Conservation (phyloP, 768 basidiomycete genomes). For the Tylopilus rubrobrunneus region DNA sequence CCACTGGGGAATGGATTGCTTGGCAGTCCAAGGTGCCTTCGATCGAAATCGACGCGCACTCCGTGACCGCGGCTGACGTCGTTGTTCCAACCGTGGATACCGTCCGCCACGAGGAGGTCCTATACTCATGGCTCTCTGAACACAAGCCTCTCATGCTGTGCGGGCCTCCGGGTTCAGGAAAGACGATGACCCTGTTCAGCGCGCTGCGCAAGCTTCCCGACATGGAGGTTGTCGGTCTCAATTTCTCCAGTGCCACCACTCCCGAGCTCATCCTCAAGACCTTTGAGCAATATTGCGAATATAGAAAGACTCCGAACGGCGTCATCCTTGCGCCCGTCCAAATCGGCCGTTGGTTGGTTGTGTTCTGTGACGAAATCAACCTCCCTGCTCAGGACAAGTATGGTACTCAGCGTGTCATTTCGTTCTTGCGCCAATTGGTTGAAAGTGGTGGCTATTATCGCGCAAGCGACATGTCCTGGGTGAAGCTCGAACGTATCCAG, state of each 20-base stretch:
- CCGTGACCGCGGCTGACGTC: conserved; percentile 92
- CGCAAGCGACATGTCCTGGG: conserved; percentile 92
- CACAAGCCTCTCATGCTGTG: conserved; percentile 98
- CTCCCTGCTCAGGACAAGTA: conserved; percentile 96
- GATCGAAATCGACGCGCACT: conserved; percentile 95
- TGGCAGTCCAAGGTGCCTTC: conserved; percentile 93
- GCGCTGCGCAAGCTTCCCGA: conserved; percentile 96
- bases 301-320: conserved; percentile 97
- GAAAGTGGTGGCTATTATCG: conserved; percentile 96
- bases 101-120: conserved; percentile 95
- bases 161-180: conserved; percentile 99
- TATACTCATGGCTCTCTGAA: conserved; percentile 98
- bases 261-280: conserved; percentile 98
- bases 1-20: conserved; percentile 80
- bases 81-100: conserved; percentile 99
- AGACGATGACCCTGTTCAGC: conserved; percentile 99
- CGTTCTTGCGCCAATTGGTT: conserved; percentile 95
- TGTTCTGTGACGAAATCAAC: conserved; percentile 99
- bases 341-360: conserved; percentile 96
- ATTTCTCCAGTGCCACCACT: conserved; percentile 98
- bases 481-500: conserved; percentile 96
- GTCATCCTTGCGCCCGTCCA: conserved; percentile 90
- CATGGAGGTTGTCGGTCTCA: conserved; percentile 98
- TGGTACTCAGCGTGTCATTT: conserved; percentile 97
- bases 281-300: conserved; percentile 99